A percentile compares a stretch with the other conserved stretches of the same genome.
These are phyloP conservation scores for Pezicula neosporulosa DNA, from an alignment of 2,329 filamentous ascomycete species.

Conservation along the genomic window DNA sequence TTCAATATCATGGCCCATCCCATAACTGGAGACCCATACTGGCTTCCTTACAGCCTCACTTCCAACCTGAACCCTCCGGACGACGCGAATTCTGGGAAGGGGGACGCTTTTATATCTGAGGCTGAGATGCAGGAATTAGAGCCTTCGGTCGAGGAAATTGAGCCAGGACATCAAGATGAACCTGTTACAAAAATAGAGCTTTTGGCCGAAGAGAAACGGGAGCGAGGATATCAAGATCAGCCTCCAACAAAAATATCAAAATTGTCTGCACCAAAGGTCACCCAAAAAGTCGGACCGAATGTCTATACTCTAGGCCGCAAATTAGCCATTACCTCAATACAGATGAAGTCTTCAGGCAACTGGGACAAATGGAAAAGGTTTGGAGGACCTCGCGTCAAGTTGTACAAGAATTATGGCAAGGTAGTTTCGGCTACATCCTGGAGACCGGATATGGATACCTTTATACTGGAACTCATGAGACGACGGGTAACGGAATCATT, in stretches of 20 bases:
- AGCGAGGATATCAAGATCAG: too few species aligned
- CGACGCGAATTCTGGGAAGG: not conserved
- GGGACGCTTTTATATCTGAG: not conserved
- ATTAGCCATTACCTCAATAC: constrained; percentile 1
- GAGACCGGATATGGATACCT: constrained; percentile 53
- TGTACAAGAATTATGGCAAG: not conserved
- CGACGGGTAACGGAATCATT: constrained; percentile 43
- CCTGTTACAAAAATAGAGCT: too few species aligned
- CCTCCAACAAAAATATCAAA: too few species aligned
- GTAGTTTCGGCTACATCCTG: constrained; percentile 23
- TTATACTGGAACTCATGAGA: constrained; percentile 49
- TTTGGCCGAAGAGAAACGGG: too few species aligned
- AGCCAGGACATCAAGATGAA: too few species aligned
- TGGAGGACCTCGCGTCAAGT: constrained; percentile 20
- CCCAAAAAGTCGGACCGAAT: constrained; percentile 12
- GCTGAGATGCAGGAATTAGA: not conserved
- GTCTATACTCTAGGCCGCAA: constrained; percentile 1
- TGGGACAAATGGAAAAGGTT: not conserved
- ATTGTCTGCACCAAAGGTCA: not conserved
- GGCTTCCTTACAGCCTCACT: constrained; percentile 45
- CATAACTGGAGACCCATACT: constrained; percentile 49
- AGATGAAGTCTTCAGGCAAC: not conserved
- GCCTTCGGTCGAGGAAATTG: too few species aligned
- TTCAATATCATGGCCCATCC: constrained; percentile 56
- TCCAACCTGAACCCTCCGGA: not conserved